A percentile compares a stretch with the other conserved stretches of the same genome.
Conservation (phyloP, 129 eudicot species). For the Sambucus nigra region DNA sequence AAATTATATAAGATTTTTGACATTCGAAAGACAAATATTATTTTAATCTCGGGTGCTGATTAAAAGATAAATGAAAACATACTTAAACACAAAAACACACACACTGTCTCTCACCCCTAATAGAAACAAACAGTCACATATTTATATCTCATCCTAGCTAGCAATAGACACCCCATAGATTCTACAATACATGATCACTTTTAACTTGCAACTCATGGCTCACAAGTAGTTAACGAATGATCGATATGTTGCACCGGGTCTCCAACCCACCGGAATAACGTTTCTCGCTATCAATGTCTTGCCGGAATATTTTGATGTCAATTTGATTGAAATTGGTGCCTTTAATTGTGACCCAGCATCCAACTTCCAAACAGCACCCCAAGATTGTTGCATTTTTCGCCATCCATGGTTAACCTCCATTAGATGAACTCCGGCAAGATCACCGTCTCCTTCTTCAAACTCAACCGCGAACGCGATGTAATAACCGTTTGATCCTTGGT, state of each 20-base stretch:
- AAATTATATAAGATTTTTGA: no score
- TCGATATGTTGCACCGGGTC: constrained; percentile 58
- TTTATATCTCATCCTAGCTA: no score
- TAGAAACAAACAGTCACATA: no score
- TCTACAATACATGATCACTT: not conserved
- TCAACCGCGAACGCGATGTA: constrained; percentile 62
- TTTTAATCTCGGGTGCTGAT: no score
- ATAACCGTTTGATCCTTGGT: constrained; percentile 68
- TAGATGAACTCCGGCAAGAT: constrained; percentile 50
- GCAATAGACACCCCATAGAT: not conserved
- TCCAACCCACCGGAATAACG: constrained; percentile 80
- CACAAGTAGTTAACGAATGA: constrained; percentile 57
- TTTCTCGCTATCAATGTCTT: constrained; percentile 45
- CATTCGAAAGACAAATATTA: no score
- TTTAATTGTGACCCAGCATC: constrained; percentile 48
- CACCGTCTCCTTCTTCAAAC: constrained; percentile 81
- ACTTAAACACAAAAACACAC: no score
- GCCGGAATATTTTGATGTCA: constrained; percentile 40
- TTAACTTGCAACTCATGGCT: not conserved
- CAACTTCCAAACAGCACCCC: constrained; percentile 86
- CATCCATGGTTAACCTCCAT: constrained; percentile 31
- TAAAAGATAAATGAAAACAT: no score
- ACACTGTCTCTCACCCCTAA: no score
- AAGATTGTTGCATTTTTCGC: constrained; percentile 65
- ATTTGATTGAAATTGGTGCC: constrained; percentile 55